Conservation (phyloP, 805 yeast species). For the Lipomyces sp. region DNA sequence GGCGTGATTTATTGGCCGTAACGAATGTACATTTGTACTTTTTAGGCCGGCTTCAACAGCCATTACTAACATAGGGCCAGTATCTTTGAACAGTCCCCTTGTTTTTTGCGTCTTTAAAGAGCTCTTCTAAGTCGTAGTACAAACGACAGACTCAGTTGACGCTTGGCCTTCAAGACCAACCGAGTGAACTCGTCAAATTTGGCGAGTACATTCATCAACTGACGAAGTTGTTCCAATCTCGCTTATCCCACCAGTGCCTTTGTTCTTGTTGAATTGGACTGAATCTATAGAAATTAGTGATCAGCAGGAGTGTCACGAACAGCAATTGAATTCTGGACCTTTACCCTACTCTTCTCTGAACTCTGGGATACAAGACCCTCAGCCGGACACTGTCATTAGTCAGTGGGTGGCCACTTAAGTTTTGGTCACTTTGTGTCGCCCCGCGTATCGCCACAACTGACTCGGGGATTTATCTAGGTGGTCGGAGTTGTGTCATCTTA, state of each 20-base stretch:
- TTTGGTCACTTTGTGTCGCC: background rate
- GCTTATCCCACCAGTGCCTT: no score
- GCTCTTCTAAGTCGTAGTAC: background rate
- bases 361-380: no score
- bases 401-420: background rate
- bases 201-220: background rate
- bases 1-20: no score
- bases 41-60: background rate
- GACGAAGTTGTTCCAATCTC: no score
- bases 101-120: background rate
- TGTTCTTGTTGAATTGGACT: no score
- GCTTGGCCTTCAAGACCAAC: background rate
- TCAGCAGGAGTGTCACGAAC: no score
- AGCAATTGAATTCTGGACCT: no score
- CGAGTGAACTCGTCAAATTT: background rate
- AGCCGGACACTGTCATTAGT: background rate
- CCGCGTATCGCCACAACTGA: background rate
- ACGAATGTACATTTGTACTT: no score
- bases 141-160: background rate
- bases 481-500: background rate
- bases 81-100: background rate
- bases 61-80: background rate
- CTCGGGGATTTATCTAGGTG: no score
- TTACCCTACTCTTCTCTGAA: no score
- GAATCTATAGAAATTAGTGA: no score